A percentile compares a stretch with the other conserved stretches of the same genome.
phyloP scores from a whole-genome alignment of 148 eudicot genomes.

The Rhododendron griersonianum region DNA sequence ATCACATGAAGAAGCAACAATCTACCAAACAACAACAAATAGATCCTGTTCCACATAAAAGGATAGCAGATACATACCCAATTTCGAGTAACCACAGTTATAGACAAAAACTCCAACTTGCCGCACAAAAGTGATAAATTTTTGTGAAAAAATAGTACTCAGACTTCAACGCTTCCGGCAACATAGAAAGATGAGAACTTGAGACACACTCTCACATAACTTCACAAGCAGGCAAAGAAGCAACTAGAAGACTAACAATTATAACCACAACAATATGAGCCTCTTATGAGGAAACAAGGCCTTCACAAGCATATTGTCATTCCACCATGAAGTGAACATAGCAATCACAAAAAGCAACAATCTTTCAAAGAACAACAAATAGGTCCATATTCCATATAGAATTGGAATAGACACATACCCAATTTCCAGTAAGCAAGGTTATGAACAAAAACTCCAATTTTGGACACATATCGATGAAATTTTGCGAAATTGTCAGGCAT shows the following conservation, averaged over 20 bases:
- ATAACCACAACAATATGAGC: not conserved
- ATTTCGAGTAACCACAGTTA: not conserved
- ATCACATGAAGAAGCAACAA: not conserved
- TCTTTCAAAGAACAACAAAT: not conserved
- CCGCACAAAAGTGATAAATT: not conserved
- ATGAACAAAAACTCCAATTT: not conserved
- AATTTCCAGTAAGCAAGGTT: not conserved
- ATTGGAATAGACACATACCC: slow-evolving; percentile 1
- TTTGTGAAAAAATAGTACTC: not conserved
- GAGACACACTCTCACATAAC: not conserved
- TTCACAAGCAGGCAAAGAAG: not conserved
- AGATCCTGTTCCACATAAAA: not conserved
- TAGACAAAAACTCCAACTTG: not conserved
- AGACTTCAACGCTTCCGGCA: not conserved
- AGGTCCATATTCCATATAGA: not conserved
- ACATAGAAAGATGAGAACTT: not conserved
- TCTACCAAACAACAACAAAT: not conserved
- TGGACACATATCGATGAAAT: not conserved
- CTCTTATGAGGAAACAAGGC: not conserved
- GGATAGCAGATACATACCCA: slow-evolving; percentile 6
- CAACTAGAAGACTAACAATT: not conserved
- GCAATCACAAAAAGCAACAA: not conserved
- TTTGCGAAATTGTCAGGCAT: not conserved
- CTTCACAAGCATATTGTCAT: not conserved
- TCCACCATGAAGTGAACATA: not conserved